Percentiles rank a stretch among this genome's conserved stretches.
phyloP scores from a whole-genome alignment of 805 yeast genomes.

The Millerozyma miso region DNA sequence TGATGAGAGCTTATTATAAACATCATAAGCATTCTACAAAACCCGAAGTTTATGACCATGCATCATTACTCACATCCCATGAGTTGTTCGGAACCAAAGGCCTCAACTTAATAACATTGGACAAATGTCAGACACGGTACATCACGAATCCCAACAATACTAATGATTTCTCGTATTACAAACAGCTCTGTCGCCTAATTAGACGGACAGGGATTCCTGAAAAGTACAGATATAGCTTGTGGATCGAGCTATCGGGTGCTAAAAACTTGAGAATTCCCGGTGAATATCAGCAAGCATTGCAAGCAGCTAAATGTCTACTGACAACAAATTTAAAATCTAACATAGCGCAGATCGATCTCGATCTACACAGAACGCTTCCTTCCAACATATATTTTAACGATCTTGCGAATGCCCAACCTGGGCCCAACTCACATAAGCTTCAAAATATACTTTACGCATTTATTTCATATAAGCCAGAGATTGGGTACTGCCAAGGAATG shows the following conservation, averaged over 20 bases:
- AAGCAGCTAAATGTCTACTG: constrained; percentile 6
- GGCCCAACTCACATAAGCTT: constrained; percentile 49
- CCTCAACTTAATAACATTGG: constrained; percentile 21
- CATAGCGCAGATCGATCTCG: constrained; percentile 48
- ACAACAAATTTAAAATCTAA: constrained; percentile 24
- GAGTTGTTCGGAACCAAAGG: constrained; percentile 40
- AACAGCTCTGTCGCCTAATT: constrained; percentile 31
- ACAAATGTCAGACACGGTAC: constrained; percentile 6
- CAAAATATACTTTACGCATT: constrained; percentile 48
- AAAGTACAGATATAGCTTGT: constrained; percentile 42
- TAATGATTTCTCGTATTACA: constrained; percentile 5
- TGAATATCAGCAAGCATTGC: constrained; percentile 35
- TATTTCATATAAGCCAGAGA: constrained; percentile 40
- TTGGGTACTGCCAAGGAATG: constrained; percentile 63
- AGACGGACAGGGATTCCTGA: constrained; percentile 44
- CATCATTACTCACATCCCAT: constrained; percentile 4
- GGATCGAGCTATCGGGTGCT: constrained; percentile 56
- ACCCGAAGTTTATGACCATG: neutral
- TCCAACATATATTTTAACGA: constrained; percentile 46
- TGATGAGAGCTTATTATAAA: constrained; percentile 28
- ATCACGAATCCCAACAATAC: constrained; percentile 1
- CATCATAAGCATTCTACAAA: neutral
- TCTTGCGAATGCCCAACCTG: constrained; percentile 37
- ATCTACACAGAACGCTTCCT: constrained; percentile 53
- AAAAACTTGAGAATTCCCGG: constrained; percentile 42